These are phyloP conservation scores for Aurantiochytrium sp. DNA, from an alignment of 108 stramenopile species.

Conservation along the genomic window DNA sequence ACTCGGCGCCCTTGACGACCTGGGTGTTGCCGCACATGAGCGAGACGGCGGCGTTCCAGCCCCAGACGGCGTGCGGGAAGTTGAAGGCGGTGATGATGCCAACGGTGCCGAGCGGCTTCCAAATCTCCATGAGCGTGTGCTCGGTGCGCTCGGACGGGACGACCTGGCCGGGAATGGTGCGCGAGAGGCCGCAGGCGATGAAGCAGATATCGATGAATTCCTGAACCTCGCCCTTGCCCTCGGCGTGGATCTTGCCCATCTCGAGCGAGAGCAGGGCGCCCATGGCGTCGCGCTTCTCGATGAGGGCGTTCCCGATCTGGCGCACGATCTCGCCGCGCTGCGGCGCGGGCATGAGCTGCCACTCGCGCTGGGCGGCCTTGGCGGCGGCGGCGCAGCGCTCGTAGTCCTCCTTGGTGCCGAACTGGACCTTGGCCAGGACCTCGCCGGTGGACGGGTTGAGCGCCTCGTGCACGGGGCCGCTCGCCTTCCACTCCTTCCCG, in stretches of 20 bases:
- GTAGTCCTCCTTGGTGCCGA: constrained; percentile 39
- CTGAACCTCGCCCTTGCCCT: constrained; percentile 51
- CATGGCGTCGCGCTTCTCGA: constrained; percentile 40
- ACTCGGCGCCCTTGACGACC: constrained; percentile 40
- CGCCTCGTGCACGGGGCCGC: constrained; percentile 8
- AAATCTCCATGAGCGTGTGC: constrained; percentile 42
- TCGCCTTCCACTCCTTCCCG: constrained; percentile 25
- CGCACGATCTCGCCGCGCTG: constrained; percentile 49
- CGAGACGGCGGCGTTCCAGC: constrained; percentile 45
- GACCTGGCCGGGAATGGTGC: constrained; percentile 37
- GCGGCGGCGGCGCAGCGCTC: constrained; percentile 31
- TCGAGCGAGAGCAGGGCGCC: constrained; percentile 43
- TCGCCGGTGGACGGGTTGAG: constrained; percentile 41
- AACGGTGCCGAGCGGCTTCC: constrained; percentile 43
- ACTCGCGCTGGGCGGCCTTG: constrained; percentile 31
- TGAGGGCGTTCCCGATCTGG: constrained; percentile 43
- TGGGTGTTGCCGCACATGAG: constrained; percentile 43
- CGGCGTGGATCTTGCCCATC: constrained; percentile 51
- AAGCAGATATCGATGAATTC: constrained; percentile 52
- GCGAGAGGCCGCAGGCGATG: constrained; percentile 40
- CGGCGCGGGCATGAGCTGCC: constrained; percentile 43
- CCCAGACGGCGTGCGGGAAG: constrained; percentile 45
- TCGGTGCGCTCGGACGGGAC: constrained; percentile 45
- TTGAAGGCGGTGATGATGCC: constrained; percentile 53
- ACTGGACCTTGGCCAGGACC: constrained; percentile 33